phyloP scores from a whole-genome alignment of 164 flowering plant species.

The Amborella trichopoda region DNA sequence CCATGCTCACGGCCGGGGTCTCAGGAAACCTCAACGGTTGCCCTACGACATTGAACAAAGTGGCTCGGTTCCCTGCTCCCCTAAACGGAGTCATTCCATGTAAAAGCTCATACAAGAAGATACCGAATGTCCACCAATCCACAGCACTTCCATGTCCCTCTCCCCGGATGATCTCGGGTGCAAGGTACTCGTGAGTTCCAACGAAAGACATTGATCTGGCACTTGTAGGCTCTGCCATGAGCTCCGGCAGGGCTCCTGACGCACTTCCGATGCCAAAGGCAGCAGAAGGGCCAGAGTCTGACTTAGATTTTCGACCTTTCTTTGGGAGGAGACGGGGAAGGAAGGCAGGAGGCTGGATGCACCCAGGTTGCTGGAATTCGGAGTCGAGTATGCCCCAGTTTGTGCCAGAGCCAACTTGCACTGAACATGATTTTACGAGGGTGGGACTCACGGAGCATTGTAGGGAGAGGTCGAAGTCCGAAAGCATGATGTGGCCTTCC shows the following conservation, averaged over 20 bases:
- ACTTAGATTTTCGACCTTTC: conserved; percentile 23
- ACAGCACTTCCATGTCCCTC: conserved; percentile 89
- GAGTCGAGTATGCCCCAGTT: conserved; percentile 65
- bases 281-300: conserved; percentile 20
- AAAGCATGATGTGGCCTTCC: conserved; percentile 83
- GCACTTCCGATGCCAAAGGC: too few species aligned
- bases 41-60: conserved; percentile 73
- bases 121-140: conserved; percentile 89
- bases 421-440: conserved; percentile 32
- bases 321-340: conserved; percentile 51
- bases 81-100: conserved; percentile 78
- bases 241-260: conserved; percentile 54
- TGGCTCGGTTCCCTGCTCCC: conserved; percentile 76
- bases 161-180: conserved; percentile 69
- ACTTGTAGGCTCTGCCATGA: conserved; percentile 70
- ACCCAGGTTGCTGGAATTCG: conserved; percentile 49
- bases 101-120: conserved; percentile 62
- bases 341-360: conserved; percentile 74
- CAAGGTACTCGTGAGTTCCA: conserved; percentile 69
- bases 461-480: conserved; percentile 74
- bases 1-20: conserved; percentile 53
- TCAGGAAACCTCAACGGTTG: conserved; percentile 65
- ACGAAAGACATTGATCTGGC: conserved; percentile 86
- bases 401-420: conserved; percentile 37
- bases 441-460: conserved; percentile 72